Evolutionary conservation across 805 yeast species (phyloP).

Genomic region (Spathaspora gorwiae): DNA sequence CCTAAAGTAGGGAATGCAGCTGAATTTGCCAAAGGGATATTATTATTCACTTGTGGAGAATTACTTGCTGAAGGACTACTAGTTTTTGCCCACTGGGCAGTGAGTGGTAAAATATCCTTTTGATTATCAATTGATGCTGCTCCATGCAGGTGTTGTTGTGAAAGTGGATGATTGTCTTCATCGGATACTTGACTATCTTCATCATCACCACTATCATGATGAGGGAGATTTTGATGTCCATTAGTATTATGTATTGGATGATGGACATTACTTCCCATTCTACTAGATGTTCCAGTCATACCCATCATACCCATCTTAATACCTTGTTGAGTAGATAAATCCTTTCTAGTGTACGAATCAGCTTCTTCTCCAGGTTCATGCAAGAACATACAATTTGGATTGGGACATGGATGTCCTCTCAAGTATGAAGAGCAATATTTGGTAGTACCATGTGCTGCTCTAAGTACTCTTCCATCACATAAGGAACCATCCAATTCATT

Average conservation of each 20-base stretch:
- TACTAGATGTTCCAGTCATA: slow-evolving; percentile 16
- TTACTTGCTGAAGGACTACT: slow-evolving; percentile 19
- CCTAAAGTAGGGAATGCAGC: slow-evolving; percentile 61
- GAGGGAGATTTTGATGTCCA: slow-evolving; percentile 2
- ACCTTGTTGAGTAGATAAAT: slow-evolving; percentile 71
- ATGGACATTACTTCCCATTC: slow-evolving; percentile 3
- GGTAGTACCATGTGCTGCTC: slow-evolving; percentile 98
- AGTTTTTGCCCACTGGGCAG: slow-evolving; percentile 60
- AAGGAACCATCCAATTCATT: slow-evolving; percentile 88
- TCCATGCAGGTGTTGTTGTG: slow-evolving; percentile 3
- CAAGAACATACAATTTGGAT: slow-evolving; percentile 97
- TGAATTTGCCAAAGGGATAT: slow-evolving; percentile 39
- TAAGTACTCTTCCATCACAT: slow-evolving; percentile 81
- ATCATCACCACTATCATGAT: slow-evolving; percentile 12
- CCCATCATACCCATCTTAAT: slow-evolving; percentile 51
- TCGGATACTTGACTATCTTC: slow-evolving; percentile 11
- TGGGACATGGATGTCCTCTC: slow-evolving; percentile 94
- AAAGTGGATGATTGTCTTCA: slow-evolving; percentile 9
- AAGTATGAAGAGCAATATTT: slow-evolving; percentile 96
- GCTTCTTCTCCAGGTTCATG: slow-evolving; percentile 99
- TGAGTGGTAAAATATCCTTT: slow-evolving; percentile 54
- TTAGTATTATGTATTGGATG: not conserved
- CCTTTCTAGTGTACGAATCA: slow-evolving; percentile 89
- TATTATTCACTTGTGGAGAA: slow-evolving; percentile 35
- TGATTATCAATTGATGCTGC: slow-evolving; percentile 7